Evolutionary conservation across 148 eudicot species (phyloP).

Genomic region (Silene latifolia): DNA sequence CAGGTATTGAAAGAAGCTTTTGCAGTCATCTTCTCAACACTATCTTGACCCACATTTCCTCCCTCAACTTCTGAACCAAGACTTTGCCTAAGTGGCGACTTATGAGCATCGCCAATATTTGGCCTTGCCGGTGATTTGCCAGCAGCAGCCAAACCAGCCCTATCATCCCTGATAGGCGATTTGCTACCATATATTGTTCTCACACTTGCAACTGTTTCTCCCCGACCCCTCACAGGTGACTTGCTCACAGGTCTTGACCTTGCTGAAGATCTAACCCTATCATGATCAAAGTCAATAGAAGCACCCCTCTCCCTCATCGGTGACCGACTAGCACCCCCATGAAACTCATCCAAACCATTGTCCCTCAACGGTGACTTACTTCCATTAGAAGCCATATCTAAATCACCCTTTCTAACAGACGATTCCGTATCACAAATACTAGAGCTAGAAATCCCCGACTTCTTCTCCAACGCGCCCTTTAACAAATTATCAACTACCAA

Average conservation of each 20-base stretch:
- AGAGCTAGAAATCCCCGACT: constrained; percentile 23
- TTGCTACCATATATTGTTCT: constrained; percentile 19
- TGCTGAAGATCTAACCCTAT: constrained; percentile 12
- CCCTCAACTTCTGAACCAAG: constrained; percentile 8
- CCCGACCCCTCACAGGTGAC: constrained; percentile 27
- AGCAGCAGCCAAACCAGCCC: constrained; percentile 6
- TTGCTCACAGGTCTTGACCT: constrained; percentile 24
- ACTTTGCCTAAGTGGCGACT: constrained; percentile 19
- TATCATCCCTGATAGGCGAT: constrained; percentile 24
- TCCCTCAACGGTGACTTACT: constrained; percentile 17
- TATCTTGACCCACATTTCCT: constrained; percentile 11
- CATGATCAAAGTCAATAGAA: constrained; percentile 15
- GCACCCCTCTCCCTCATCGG: constrained; percentile 20
- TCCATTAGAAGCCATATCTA: constrained; percentile 19
- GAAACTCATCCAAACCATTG: constrained; percentile 25
- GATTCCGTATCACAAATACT: constrained; percentile 1
- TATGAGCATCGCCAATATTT: constrained; percentile 14
- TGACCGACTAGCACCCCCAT: constrained; percentile 18
- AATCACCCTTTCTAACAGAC: constrained; percentile 7
- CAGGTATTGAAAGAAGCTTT: constrained; percentile 29
- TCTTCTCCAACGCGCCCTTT: constrained; percentile 18
- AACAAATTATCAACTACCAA: neutral
- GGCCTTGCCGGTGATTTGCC: constrained; percentile 20
- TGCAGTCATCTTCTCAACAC: constrained; percentile 2
- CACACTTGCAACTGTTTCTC: constrained; percentile 19